Conservation (phyloP, 208 protist species). For the Porcisia hertigi region DNA sequence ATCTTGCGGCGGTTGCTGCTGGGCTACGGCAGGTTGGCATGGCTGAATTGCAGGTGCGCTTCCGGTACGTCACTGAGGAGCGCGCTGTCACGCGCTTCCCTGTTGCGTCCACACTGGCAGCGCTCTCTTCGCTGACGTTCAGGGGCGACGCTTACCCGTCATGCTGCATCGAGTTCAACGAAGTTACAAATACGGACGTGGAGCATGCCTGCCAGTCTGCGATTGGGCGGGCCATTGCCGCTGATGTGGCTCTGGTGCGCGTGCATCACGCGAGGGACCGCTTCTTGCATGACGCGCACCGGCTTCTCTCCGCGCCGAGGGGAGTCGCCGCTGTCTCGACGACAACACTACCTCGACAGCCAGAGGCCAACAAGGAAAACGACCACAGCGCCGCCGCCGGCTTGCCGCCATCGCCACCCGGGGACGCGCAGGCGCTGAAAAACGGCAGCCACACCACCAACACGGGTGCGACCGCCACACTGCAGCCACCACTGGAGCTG, state of each 20-base stretch:
- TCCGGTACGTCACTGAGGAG: slow-evolving; percentile 27
- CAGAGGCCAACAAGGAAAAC: background rate
- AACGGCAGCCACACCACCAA: background rate
- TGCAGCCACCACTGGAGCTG: background rate
- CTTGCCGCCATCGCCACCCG: background rate
- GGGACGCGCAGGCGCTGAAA: slow-evolving; percentile 7
- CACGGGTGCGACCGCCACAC: background rate
- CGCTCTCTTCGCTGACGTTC: slow-evolving; percentile 11
- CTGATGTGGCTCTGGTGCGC: slow-evolving; percentile 60
- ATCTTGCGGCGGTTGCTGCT: slow-evolving; percentile 35
- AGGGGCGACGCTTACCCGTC: slow-evolving; percentile 28
- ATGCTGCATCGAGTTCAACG: slow-evolving; percentile 56
- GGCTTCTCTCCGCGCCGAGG: slow-evolving; percentile 18
- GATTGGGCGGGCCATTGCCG: slow-evolving; percentile 42
- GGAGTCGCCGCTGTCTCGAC: slow-evolving; percentile 3
- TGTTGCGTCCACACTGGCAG: background rate
- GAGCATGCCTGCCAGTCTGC: slow-evolving; percentile 34
- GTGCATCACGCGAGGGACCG: slow-evolving; percentile 65
- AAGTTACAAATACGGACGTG: slow-evolving; percentile 44
- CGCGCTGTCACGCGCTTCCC: slow-evolving; percentile 28
- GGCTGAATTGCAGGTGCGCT: slow-evolving; percentile 27
- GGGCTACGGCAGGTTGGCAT: slow-evolving; percentile 25
- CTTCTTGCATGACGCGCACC: slow-evolving; percentile 38
- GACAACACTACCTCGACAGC: background rate
- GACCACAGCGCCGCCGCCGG: background rate